Percentiles rank a stretch among this genome's conserved stretches.
phyloP scores from a whole-genome alignment of 441 rosid species.

The Brassica hybrid region DNA sequence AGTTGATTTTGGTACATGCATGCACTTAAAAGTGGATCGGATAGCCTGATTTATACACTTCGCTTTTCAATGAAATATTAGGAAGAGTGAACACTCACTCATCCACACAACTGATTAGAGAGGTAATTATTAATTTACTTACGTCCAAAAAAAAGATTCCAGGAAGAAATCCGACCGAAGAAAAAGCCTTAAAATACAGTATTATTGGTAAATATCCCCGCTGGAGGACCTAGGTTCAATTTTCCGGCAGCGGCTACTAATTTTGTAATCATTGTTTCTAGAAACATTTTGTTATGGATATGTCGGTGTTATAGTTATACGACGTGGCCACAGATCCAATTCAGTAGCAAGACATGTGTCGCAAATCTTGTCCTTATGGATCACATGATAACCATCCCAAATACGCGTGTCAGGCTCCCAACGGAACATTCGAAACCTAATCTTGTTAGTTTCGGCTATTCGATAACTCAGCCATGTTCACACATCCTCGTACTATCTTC shows the following conservation, averaged over 20 bases:
- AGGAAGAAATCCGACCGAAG: background rate
- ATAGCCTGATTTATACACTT: background rate
- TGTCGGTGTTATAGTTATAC: slow-evolving; percentile 7
- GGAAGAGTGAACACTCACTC: background rate
- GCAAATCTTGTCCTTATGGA: slow-evolving; percentile 5
- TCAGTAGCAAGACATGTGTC: slow-evolving; percentile 18
- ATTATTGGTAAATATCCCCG: too few relatives aligned
- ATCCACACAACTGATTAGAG: background rate
- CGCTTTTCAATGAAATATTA: background rate
- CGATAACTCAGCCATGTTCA: background rate
- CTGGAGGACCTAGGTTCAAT: too few relatives aligned
- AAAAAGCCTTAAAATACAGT: background rate
- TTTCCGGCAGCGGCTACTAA: too few relatives aligned
- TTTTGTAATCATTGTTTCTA: background rate
- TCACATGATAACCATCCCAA: slow-evolving; percentile 3
- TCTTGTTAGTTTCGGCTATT: background rate
- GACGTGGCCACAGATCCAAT: slow-evolving; percentile 7
- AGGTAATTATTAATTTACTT: too few relatives aligned
- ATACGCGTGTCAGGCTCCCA: background rate
- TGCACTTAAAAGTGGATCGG: background rate
- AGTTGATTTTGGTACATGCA: background rate
- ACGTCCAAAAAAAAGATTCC: too few relatives aligned
- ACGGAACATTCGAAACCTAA: slow-evolving; percentile 8
- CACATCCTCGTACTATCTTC: background rate
- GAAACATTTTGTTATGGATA: background rate